Base-by-base conservation (phyloP, 2,329 filamentous ascomycete species). In the Aulographum hederae region DNA sequence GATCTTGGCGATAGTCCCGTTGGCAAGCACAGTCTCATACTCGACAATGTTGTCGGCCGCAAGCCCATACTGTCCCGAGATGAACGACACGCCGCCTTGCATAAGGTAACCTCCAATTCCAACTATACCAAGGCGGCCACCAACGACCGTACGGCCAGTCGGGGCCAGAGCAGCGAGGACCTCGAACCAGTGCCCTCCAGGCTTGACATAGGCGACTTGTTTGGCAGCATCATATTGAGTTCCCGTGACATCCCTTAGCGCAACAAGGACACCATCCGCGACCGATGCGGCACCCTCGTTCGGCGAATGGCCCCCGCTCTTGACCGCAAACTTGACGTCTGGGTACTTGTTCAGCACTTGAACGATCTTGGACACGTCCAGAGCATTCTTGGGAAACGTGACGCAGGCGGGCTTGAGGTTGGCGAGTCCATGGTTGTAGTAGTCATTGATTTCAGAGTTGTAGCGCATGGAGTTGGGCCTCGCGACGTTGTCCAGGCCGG, bases 111-210 rank as follows among this genome's bases (percentile, higher is more conserved):
- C 34, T 15, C 35, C 35, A 23, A 34, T 19, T 17, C 28, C n/a
- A 4, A 36, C 34, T 5, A 6, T 32, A 39, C 41, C 42, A 14
- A 48, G 30, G 8, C 44, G 38, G 30, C 43, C 45, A 28, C 45
- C 40, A n/a, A 48, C 39, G 28, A 54, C 43, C 6, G 52, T 46
- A 13, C 54, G 47, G 4, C 51, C 50, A 15, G 45, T 39, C 13
- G 46, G 37, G n/a, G 47, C 47, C 18, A 57, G 39, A 4, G 44
- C 41, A 2, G 44, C 41, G 26, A 54, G 46, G 4, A 56, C 52
- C 35, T 56, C 48, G 32, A 53, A 52, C 52, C 52, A 57, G 35
- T 54, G 47, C 16, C 52, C 52, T 19, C 53, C 53, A 1, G 53
- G 52, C 33, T 49, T 52, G 12, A 58, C 50, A 31, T 46, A 49